A percentile compares a stretch with the other conserved stretches of the same genome.
Conservation (phyloP, 768 basidiomycete genomes). For the Termitomyces sp. region DNA sequence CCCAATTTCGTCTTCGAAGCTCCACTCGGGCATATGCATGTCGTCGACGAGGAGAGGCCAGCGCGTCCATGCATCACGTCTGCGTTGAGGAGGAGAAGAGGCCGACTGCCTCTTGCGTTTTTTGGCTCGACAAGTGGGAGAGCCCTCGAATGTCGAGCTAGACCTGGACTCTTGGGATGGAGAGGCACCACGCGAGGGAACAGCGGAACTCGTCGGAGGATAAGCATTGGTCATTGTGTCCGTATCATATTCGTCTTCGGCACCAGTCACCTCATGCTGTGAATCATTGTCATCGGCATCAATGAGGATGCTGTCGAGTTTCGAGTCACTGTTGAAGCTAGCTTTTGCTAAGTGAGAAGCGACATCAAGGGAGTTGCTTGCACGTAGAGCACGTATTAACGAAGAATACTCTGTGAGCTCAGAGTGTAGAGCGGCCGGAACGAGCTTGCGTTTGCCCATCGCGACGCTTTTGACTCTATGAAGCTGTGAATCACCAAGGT, state of each 20-base stretch:
- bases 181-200: constrained; percentile 11
- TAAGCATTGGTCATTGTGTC: constrained; percentile 1
- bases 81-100: constrained; percentile 11
- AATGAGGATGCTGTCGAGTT: constrained; percentile 16
- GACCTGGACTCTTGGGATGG: constrained; percentile 1
- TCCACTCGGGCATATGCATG: constrained; percentile 66
- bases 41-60: constrained; percentile 71
- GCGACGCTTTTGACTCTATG: too few relatives aligned
- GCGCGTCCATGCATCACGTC: constrained; percentile 61
- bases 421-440: constrained; percentile 54
- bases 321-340: background rate
- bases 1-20: constrained; percentile 63
- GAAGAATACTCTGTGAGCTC: constrained; percentile 69
- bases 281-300: constrained; percentile 11
- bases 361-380: constrained; percentile 55
- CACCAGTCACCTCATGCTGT: background rate
- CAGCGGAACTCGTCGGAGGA: constrained; percentile 3
- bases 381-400: constrained; percentile 61
- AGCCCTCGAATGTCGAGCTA: constrained; percentile 3
- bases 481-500: too few relatives aligned
- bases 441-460: constrained; percentile 37
- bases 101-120: constrained; percentile 19
- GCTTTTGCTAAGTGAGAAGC: constrained; percentile 42
- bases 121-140: constrained; percentile 2
- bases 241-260: background rate